Percentiles rank a stretch among this genome's conserved stretches.
Evolutionary conservation across 352 stramenopile species (phyloP).

Genomic region (Phytophthora vignae): DNA sequence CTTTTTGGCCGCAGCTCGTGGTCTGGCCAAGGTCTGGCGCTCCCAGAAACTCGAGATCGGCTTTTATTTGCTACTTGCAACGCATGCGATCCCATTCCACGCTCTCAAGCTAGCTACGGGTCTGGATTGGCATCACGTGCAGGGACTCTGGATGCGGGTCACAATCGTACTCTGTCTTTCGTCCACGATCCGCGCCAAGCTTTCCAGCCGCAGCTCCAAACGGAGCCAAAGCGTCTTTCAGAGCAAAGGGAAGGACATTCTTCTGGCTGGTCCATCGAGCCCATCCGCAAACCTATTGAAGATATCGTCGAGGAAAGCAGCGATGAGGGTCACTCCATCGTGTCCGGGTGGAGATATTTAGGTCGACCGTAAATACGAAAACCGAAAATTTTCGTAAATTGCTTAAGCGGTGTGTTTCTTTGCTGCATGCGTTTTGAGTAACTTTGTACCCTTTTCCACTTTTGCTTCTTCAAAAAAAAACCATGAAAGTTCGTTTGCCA

Average conservation of each 20-base stretch:
- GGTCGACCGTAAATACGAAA: neutral
- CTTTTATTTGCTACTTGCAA: constrained; percentile 6
- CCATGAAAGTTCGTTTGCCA: no score
- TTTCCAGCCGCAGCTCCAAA: neutral
- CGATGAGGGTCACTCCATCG: neutral
- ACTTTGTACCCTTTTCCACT: no score
- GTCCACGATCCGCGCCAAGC: constrained; percentile 6
- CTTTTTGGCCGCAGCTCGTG: constrained; percentile 13
- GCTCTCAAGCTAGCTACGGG: constrained; percentile 7
- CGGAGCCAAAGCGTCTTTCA: neutral
- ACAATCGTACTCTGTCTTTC: constrained; percentile 18
- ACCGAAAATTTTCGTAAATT: no score
- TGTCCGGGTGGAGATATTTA: neutral
- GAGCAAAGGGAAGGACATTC: neutral
- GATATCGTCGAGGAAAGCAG: neutral
- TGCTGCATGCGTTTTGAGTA: no score
- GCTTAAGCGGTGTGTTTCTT: no score
- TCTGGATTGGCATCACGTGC: constrained; percentile 14
- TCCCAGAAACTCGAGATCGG: constrained; percentile 16
- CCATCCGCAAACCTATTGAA: neutral
- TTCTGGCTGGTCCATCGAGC: neutral
- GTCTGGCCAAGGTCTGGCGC: constrained; percentile 4
- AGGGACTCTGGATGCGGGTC: constrained; percentile 22
- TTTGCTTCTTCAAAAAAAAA: no score
- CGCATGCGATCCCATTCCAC: constrained; percentile 17